phyloP scores from a whole-genome alignment of 2,329 filamentous ascomycete genomes.

The Phialophora tarda region DNA sequence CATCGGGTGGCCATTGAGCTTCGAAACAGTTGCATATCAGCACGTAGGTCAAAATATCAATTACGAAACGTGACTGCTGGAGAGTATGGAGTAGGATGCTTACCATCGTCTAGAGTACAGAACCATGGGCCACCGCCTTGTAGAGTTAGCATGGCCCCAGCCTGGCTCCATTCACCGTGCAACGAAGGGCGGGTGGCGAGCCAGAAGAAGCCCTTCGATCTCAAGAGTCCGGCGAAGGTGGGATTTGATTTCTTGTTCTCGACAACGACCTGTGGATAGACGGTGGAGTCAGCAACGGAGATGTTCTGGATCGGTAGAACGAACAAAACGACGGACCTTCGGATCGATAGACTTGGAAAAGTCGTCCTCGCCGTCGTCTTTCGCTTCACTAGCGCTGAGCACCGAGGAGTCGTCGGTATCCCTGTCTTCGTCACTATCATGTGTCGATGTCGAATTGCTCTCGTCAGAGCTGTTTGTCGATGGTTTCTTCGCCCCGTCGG shows the following conservation, averaged over 20 bases:
- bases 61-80: background rate
- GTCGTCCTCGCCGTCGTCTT: slow-evolving; percentile 17
- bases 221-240: slow-evolving; percentile 48
- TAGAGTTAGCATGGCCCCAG: slow-evolving; percentile 52
- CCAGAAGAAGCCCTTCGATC: slow-evolving; percentile 55
- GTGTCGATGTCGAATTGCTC: too few species aligned
- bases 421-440: slow-evolving; percentile 21
- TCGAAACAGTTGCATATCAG: background rate
- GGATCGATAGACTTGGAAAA: slow-evolving; percentile 31
- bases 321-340: slow-evolving; percentile 16
- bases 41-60: too few species aligned
- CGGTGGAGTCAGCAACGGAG: background rate
- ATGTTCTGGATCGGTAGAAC: background rate
- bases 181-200: slow-evolving; percentile 50
- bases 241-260: slow-evolving; percentile 48
- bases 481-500: too few species aligned
- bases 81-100: background rate
- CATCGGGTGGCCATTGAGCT: slow-evolving; percentile 60
- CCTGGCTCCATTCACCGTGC: slow-evolving; percentile 54
- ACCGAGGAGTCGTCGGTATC: background rate
- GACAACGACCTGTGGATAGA: background rate
- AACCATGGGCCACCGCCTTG: slow-evolving; percentile 59
- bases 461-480: too few species aligned
- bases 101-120: slow-evolving; percentile 35
- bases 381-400: slow-evolving; percentile 8